Base-by-base conservation (phyloP, 2,329 filamentous ascomycete species). In the Botryotinia globosa region DNA sequence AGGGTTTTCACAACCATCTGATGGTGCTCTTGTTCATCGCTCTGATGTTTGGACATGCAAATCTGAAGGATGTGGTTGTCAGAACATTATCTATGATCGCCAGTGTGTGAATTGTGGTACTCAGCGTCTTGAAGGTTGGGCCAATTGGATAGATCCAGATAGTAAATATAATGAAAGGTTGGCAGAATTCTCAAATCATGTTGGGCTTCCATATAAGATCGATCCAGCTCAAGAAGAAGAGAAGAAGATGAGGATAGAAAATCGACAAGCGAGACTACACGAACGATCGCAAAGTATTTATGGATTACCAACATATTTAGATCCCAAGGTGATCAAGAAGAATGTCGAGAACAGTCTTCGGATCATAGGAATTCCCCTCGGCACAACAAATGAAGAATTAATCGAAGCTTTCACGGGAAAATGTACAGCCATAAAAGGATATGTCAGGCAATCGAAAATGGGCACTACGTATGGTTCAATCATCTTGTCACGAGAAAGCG, bases 351-450 rank as follows among this genome's bases (percentile, higher is more conserved):
- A 39, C 32, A 25, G n/a, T 34, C 44, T 66, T 45, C 9, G 6
- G 10, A 51, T 72, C 4, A 0, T 22, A 2, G 37, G 54, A 18
- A 16, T 72, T 9, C 61, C 61, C 16, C 1, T 5, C 18, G 61
- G 37, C 7, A 32, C 20, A 45, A 72, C 61, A 29, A 72, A 56
- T 16, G 61, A 66, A 39, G 69, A 72, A 6, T 42, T 72, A 0
- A 10, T 72, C 18, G 62, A 66, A 32, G 61, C 39, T 58, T 72
- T 72, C 62, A 37, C 45, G 16, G 62, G 61, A 32, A 25, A 16
- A 22, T 72, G 32, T 39, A 29, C 48, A 54, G 59, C 69, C 62
- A 45, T 72, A 8, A 72, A 72, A 39, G 61, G 39, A 29, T 67
- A 59, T 12, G 51, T 72, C 9, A 34, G 42, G 16, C 4, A 20